These are phyloP conservation scores for Blastocystis sp. DNA, from an alignment of 352 stramenopile genomes.

Conservation along the genomic window DNA sequence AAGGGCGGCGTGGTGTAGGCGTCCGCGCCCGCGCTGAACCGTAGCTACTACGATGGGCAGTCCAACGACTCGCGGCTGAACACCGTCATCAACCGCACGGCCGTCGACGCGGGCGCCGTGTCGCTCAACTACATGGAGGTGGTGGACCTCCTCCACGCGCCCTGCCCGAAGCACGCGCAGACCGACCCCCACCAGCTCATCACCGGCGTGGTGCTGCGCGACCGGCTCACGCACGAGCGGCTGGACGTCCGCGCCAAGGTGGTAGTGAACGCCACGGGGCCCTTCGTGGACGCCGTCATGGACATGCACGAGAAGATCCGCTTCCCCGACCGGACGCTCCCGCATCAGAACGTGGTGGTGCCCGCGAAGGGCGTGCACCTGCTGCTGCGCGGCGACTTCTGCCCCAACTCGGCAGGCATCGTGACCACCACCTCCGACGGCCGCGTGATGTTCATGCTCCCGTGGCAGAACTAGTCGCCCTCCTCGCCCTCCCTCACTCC, in stretches of 20 bases:
- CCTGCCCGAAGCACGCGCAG: constrained; percentile 76
- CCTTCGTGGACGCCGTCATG: constrained; percentile 85
- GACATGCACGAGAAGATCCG: constrained; percentile 78
- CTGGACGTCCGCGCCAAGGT: constrained; percentile 84
- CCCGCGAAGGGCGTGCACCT: constrained; percentile 88
- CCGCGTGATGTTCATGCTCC: constrained; percentile 88
- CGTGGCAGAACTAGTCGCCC: constrained; percentile 79
- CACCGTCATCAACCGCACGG: constrained; percentile 87
- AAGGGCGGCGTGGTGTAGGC: constrained; percentile 80
- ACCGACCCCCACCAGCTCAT: constrained; percentile 37
- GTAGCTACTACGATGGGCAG: constrained; percentile 78
- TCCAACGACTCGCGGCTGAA: constrained; percentile 92
- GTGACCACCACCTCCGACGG: constrained; percentile 90
- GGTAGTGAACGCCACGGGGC: constrained; percentile 89
- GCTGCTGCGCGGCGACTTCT: constrained; percentile 90
- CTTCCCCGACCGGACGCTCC: constrained; percentile 12
- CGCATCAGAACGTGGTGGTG: constrained; percentile 82
- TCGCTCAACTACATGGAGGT: constrained; percentile 88
- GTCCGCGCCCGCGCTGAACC: background rate
- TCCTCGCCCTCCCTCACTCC: background rate
- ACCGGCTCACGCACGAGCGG: constrained; percentile 82
- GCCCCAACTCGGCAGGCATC: constrained; percentile 87
- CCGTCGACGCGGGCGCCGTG: constrained; percentile 85
- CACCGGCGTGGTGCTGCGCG: constrained; percentile 81
- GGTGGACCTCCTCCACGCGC: constrained; percentile 10